Evolutionary conservation across 2,329 filamentous ascomycete genomes (phyloP).

Genomic region (Westerdykella ornata): DNA sequence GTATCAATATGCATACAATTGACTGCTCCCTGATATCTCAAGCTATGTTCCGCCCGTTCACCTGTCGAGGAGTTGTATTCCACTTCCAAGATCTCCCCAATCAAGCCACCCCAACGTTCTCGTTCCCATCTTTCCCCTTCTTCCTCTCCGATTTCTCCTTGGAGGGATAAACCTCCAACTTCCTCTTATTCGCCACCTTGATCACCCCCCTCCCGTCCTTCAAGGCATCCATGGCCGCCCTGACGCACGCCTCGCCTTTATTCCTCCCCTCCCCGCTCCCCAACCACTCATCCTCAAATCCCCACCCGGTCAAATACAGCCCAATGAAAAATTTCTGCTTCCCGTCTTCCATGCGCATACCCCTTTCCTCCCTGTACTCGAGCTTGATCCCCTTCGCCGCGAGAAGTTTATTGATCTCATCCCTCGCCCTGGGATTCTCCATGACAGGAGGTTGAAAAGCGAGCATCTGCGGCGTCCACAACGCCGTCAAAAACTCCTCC

Average conservation of each 20-base stretch:
- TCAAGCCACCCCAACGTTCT: background rate
- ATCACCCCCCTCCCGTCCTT: conserved; percentile 35
- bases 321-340: conserved; percentile 57
- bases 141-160: conserved; percentile 1
- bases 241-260: conserved; percentile 63
- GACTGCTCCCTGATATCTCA: too few relatives aligned
- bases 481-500: conserved; percentile 62
- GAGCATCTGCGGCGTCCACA: conserved; percentile 55
- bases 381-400: conserved; percentile 32
- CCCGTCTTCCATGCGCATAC: conserved; percentile 47
- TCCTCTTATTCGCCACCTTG: background rate
- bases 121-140: background rate
- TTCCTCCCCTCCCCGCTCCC: conserved; percentile 58
- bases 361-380: conserved; percentile 46
- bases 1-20: too few relatives aligned
- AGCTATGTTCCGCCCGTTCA: too few relatives aligned
- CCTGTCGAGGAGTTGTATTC: too few relatives aligned
- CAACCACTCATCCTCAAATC: conserved; percentile 55
- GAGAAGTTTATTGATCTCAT: conserved; percentile 35
- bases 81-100: too few relatives aligned
- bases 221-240: conserved; percentile 59
- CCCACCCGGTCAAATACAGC: conserved; percentile 62
- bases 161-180: background rate
- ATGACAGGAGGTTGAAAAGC: conserved; percentile 24
- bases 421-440: conserved; percentile 37